Conservation (phyloP, 148 eudicot genomes). For the Fagopyrum esculentum region DNA sequence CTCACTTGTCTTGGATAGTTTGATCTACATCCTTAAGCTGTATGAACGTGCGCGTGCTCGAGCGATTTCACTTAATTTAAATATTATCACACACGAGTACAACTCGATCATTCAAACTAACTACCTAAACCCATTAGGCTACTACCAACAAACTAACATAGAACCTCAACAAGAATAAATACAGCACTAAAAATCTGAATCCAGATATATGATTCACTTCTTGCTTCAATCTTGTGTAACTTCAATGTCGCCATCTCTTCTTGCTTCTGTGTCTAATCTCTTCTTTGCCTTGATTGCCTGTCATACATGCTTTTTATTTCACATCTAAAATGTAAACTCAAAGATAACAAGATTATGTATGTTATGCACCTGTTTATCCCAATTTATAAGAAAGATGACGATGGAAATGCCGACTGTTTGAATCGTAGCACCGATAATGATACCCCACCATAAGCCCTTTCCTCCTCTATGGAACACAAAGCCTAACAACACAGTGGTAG, state of each 20-base stretch:
- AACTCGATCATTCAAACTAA: too few relatives aligned
- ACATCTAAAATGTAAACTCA: not conserved
- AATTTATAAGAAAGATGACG: not conserved
- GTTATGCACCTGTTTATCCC: constrained; percentile 1
- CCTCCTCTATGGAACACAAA: constrained; percentile 46
- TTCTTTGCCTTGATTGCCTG: not conserved
- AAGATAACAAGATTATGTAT: not conserved
- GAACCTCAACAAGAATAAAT: too few relatives aligned
- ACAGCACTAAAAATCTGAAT: too few relatives aligned
- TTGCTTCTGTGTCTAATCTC: not conserved
- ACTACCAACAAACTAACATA: too few relatives aligned
- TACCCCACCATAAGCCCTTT: constrained; percentile 18
- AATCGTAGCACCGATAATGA: not conserved
- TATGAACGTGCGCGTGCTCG: too few relatives aligned
- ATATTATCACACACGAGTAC: too few relatives aligned
- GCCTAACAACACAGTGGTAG: constrained; percentile 35
- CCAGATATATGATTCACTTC: too few relatives aligned
- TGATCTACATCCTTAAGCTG: not conserved
- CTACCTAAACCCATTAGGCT: too few relatives aligned
- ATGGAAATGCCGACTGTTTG: not conserved
- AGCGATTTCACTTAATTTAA: too few relatives aligned
- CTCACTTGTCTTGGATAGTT: not conserved
- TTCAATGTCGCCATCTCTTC: not conserved
- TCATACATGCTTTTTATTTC: not conserved
- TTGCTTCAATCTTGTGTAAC: too few relatives aligned